Base-by-base conservation (phyloP, 129 eudicot species). In the Artemisia tridentata region DNA sequence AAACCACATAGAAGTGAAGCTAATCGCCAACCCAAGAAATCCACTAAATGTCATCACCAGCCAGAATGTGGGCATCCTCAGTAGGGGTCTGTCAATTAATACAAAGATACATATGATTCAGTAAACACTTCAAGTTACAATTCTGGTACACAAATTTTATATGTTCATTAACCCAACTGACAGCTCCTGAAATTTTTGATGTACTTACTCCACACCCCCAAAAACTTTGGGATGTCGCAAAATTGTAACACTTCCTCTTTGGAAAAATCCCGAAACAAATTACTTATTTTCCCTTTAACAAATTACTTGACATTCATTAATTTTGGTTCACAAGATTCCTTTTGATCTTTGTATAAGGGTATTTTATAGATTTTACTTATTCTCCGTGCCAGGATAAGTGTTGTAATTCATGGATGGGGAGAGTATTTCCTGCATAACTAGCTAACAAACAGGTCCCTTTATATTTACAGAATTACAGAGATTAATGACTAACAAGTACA, bases 1-100 rank as follows among this genome's bases (percentile, higher is more conserved):
- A 84, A 95, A 95, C 99, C 99, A 95, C 99, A 95, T 95, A 58
- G 97, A 95, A 51, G 91, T 90, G 86, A 95, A 95, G 84, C 99
- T 95, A 66, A 95, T 95, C 4, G 96, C 97, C 81, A 95, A 80
- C 57, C 99, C 99, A 82, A 95, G 80, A 46, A 90, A 79, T 65
- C 99, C 99, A 80, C 99, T 95, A 47, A 95, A 79, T 31, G 97
- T 95, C 79, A 88, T 90, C 78, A 95, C 97, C 76, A 95, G 60
- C 99, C 99, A 95, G 80, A 95, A 95, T 11, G 81, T 82, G 11
- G 99, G 97, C 82, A 88, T 63, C 67, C 88, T 82, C 69, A 95
- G 53, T 52, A 95, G 96, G 31, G 97, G 99, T 67, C 99, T 95
- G 88, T 61, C 71, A 70, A 53, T 62, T 54, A 62, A 63, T 47